Evolutionary conservation across 805 yeast genomes (phyloP), one percentile per base, ranked within the genome.

Genomic region (Candida maris): DNA sequence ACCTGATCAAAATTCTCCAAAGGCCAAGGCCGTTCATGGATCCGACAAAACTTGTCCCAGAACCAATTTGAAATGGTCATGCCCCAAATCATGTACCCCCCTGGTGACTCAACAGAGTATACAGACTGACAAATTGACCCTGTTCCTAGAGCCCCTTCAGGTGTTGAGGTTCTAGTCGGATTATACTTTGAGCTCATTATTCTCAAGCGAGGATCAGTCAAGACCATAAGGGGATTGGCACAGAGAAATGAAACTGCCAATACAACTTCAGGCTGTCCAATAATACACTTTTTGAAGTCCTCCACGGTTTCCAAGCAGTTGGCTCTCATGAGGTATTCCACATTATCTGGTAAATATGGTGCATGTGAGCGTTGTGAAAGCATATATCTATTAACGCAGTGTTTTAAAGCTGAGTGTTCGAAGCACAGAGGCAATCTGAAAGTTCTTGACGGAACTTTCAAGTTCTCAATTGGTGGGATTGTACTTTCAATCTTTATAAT

Each of bases 61-160:
- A 93, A 97, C 98, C 98, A 91, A 52, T 89, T 88, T 37, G 97
- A 97, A 48, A 93, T 79, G 12, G 97, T 93, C 57, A 97, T 77
- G 38, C 97, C 97, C 48, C 88, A 89, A 49, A 91, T 74, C 69
- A 91, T 97, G 64, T 91, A 91, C 19, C 98, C 98, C 65, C 98
- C 98, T 30, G 98, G 98, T 18, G 96, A 86, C 48, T 87, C 93
- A 87, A 89, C 88, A 17, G 97, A 86, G 62, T 91, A 91, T 51
- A 91, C 89, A 67, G 97, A 91, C 96, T 89, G 89, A 71, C 88
- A 88, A 83, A 84, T 86, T 51, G 97, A 97, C 44, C 97, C 98
- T 56, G 93, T 81, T 52, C 97, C 97, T 42, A 91, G 97, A 19
- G 93, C 84, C 49, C 98, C 98, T 55, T 86, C 85, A 29, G 96